Conservation (phyloP, 2,329 filamentous ascomycete genomes). For the Emmonsiellopsis sp. region DNA sequence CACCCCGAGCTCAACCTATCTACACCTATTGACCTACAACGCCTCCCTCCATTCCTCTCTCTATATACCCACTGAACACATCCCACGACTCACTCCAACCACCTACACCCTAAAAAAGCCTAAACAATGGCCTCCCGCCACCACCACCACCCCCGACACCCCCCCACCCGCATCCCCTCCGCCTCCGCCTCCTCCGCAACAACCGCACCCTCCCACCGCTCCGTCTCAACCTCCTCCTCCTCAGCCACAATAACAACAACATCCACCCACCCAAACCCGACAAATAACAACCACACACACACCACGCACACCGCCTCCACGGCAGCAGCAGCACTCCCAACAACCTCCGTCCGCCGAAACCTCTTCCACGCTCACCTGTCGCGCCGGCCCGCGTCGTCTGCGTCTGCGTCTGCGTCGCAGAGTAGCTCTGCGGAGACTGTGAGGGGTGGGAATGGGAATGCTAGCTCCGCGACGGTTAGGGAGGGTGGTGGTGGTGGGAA, state of each 20-base stretch:
- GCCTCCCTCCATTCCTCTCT: too few relatives aligned
- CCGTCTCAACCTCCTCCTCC: background rate
- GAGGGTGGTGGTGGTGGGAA: too few relatives aligned
- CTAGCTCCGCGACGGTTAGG: background rate
- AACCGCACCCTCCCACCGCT: background rate
- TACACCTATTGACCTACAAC: too few relatives aligned
- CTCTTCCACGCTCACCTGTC: conserved; percentile 36
- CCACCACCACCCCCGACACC: background rate
- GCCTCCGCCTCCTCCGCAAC: conserved; percentile 35
- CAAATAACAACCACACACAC: background rate
- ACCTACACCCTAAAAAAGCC: too few relatives aligned
- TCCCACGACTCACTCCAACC: too few relatives aligned
- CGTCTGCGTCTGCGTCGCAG: conserved; percentile 14
- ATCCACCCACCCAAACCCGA: background rate
- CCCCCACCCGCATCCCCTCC: conserved; percentile 20
- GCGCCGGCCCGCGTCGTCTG: conserved; percentile 32
- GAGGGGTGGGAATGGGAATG: background rate
- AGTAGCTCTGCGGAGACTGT: background rate
- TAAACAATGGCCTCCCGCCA: background rate
- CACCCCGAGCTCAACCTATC: too few relatives aligned
- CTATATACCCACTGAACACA: too few relatives aligned
- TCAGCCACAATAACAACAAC: background rate
- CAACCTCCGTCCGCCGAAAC: conserved; percentile 33
- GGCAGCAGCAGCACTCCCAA: conserved; percentile 12
- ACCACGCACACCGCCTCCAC: background rate